Conservation (phyloP, 345 rosid species). For the Nephelium lappaceum region DNA sequence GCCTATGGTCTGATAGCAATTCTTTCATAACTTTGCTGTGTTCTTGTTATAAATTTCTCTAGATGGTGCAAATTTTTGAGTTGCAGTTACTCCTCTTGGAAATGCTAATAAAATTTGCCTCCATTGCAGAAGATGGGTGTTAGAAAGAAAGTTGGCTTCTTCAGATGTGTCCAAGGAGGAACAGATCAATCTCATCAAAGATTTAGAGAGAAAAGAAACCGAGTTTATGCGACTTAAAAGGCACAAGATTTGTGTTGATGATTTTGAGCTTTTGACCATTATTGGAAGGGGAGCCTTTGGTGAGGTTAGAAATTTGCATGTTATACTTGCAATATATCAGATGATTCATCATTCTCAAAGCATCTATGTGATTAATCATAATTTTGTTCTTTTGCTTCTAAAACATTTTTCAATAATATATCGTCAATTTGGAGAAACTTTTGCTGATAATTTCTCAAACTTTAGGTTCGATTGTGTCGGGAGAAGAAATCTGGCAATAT, state of each 20-base stretch:
- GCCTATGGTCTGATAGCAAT: conserved; percentile 1
- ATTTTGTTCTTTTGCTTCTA: conserved; percentile 7
- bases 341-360: conserved; percentile 11
- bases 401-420: neutral
- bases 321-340: conserved; percentile 1
- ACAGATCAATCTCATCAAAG: conserved; percentile 84
- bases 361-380: neutral
- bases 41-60: conserved; percentile 4
- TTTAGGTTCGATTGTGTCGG: conserved; percentile 83
- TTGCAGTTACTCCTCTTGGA: conserved; percentile 8
- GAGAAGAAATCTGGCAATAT: conserved; percentile 97
- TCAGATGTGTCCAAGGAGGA: conserved; percentile 92
- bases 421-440: conserved; percentile 10
- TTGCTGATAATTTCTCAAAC: conserved; percentile 22
- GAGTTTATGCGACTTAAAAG: conserved; percentile 95
- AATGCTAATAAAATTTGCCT: conserved; percentile 26
- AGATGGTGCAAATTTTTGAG: conserved; percentile 5
- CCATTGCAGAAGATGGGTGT: conserved; percentile 79
- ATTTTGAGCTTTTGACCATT: conserved; percentile 90
- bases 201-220: conserved; percentile 92
- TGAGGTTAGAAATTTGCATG: conserved; percentile 61
- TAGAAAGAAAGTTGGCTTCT: conserved; percentile 85
- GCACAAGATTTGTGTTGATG: conserved; percentile 88
- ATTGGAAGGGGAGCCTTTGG: conserved; percentile 95
- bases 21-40: conserved; percentile 12